phyloP scores from a whole-genome alignment of 1,139 yeast genomes.

The Fermentozyma sake region DNA sequence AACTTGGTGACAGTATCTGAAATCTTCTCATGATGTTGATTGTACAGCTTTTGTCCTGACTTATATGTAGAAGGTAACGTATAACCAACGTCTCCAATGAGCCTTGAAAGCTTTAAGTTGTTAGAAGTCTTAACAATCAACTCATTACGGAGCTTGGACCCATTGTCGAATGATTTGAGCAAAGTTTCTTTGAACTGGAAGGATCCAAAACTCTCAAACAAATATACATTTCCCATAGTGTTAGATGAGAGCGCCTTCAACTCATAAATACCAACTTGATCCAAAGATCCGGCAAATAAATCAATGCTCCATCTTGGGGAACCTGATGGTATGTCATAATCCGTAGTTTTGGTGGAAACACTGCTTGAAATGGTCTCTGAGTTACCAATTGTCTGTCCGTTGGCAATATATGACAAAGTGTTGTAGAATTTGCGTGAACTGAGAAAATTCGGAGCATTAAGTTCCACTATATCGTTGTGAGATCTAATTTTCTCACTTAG shows the following conservation, averaged over 20 bases:
- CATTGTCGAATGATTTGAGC: slow-evolving; percentile 4
- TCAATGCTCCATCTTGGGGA: slow-evolving; percentile 29
- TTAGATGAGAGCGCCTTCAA: slow-evolving; percentile 28
- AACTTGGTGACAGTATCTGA: slow-evolving; percentile 30
- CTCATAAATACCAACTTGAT: slow-evolving; percentile 40
- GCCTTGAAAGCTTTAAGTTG: slow-evolving; percentile 25
- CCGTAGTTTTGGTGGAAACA: slow-evolving; percentile 21
- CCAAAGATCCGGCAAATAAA: slow-evolving; percentile 32
- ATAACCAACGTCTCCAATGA: slow-evolving; percentile 26
- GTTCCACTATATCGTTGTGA: slow-evolving; percentile 30
- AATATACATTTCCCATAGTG: slow-evolving; percentile 27
- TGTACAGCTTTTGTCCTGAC: slow-evolving; percentile 16
- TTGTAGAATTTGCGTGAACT: slow-evolving; percentile 25
- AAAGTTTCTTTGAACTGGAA: slow-evolving; percentile 14
- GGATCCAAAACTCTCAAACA: slow-evolving; percentile 24
- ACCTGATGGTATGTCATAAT: slow-evolving; percentile 13
- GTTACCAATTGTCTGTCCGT: slow-evolving; percentile 23
- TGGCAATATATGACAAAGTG: slow-evolving; percentile 25
- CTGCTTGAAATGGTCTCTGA: slow-evolving; percentile 16
- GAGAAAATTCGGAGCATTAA: slow-evolving; percentile 23
- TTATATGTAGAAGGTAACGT: slow-evolving; percentile 33
- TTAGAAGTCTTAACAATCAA: slow-evolving; percentile 30
- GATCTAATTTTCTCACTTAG: slow-evolving; percentile 20
- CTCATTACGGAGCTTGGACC: slow-evolving; percentile 3
- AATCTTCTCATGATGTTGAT: slow-evolving; percentile 25